phyloP scores from a whole-genome alignment of 2,329 filamentous ascomycete species.

The Diaporthe citriasiana region DNA sequence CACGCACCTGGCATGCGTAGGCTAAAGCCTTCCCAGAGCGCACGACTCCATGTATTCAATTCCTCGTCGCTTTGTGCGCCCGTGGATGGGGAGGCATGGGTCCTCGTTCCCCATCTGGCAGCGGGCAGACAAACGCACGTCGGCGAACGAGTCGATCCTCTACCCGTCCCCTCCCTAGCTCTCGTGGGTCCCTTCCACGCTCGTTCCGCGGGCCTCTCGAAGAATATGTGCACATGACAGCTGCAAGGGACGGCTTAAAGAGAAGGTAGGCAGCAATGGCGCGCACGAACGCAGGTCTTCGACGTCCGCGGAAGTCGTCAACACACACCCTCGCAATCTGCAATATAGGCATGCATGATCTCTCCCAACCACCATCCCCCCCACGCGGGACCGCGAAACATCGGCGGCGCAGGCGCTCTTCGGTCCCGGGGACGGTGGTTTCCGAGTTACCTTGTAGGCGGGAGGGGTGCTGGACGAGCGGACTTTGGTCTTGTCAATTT shows the following conservation, averaged over 20 bases:
- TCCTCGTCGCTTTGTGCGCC: not conserved
- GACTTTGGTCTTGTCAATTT: not conserved
- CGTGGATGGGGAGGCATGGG: not conserved
- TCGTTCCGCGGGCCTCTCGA: not conserved
- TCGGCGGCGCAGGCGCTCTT: not conserved
- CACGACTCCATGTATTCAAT: not conserved
- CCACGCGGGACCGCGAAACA: constrained; percentile 1
- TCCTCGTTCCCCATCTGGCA: not conserved
- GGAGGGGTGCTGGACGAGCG: not conserved
- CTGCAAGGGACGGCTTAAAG: constrained; percentile 22
- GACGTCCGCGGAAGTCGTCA: not conserved
- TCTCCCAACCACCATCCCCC: not conserved
- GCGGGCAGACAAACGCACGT: not conserved
- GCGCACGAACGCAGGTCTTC: not conserved
- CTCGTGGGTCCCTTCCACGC: not conserved
- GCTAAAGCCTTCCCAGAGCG: not conserved
- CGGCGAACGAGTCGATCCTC: not conserved
- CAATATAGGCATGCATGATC: not conserved
- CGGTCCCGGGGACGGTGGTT: not conserved
- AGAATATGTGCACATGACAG: constrained; percentile 26
- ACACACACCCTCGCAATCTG: not conserved
- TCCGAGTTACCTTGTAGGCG: not conserved
- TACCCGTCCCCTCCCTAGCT: not conserved
- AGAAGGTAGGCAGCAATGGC: not conserved
- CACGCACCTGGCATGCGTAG: not conserved